phyloP scores from a whole-genome alignment of 2,329 filamentous ascomycete genomes.

The Exophiala calicioides region DNA sequence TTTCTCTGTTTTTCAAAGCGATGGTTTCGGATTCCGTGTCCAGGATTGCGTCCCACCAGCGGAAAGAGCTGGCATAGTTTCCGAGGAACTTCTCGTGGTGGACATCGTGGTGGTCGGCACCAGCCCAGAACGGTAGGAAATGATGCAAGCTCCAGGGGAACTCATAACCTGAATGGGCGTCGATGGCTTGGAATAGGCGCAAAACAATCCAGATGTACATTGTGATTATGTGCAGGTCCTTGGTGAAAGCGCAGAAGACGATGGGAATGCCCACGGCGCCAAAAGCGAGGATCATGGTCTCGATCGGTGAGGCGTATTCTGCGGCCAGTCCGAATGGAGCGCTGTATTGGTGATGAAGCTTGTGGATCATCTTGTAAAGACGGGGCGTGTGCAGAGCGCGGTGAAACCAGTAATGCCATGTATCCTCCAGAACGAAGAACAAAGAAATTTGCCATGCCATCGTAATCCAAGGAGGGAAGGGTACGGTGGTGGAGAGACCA shows the following conservation, averaged over 20 bases:
- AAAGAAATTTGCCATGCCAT: constrained; percentile 90
- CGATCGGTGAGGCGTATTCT: constrained; percentile 96
- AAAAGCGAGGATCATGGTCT: constrained; percentile 90
- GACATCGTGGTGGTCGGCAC: constrained; percentile 91
- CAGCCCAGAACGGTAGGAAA: constrained; percentile 96
- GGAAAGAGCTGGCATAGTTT: constrained; percentile 96
- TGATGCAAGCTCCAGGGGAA: constrained; percentile 97
- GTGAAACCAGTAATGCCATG: constrained; percentile 98
- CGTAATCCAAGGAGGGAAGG: constrained; percentile 81
- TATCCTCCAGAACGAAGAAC: constrained; percentile 94
- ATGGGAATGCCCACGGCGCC: constrained; percentile 83
- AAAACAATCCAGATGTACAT: constrained; percentile 97
- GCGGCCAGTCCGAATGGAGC: constrained; percentile 95
- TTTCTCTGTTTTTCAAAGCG: constrained; percentile 18
- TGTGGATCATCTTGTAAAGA: constrained; percentile 95
- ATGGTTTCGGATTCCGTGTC: constrained; percentile 80
- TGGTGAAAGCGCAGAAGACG: constrained; percentile 77
- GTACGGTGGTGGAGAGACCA: constrained; percentile 82
- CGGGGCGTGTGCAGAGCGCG: constrained; percentile 90
- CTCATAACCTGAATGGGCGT: constrained; percentile 96
- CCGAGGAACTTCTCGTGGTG: constrained; percentile 99
- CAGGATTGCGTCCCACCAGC: constrained; percentile 96
- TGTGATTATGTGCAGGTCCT: constrained; percentile 88
- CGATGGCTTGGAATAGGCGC: constrained; percentile 95
- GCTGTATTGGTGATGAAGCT: constrained; percentile 98